Conservation (phyloP, 2,329 filamentous ascomycete genomes). For the Venturia aucupariae region DNA sequence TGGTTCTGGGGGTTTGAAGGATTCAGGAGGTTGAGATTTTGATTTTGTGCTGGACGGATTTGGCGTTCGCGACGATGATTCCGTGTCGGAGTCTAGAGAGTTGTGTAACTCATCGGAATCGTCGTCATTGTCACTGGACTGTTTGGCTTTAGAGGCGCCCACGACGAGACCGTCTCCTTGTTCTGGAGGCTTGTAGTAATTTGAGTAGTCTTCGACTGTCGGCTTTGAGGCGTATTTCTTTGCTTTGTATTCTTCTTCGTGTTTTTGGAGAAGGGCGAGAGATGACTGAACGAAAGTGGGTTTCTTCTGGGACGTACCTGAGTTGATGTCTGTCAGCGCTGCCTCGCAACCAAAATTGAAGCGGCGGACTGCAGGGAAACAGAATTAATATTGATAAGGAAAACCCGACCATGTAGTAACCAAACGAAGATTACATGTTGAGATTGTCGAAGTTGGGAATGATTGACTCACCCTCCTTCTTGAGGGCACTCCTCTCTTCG, state of each 20-base stretch:
- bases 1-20: neutral
- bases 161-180: neutral
- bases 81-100: neutral
- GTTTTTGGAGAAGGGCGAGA: conserved; percentile 23
- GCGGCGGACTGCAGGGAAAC: conserved; percentile 20
- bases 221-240: conserved; percentile 8
- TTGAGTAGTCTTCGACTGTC: conserved; percentile 2
- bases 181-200: conserved; percentile 14
- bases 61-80: neutral
- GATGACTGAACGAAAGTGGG: conserved; percentile 17
- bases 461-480: conserved; percentile 21
- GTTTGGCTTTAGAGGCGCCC: neutral
- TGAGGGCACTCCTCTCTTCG: conserved; percentile 17
- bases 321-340: conserved; percentile 24
- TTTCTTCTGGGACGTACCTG: conserved; percentile 27
- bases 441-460: neutral
- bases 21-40: neutral
- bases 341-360: conserved; percentile 26
- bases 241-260: conserved; percentile 20
- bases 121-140: neutral
- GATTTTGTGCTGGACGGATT: neutral
- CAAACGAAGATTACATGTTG: too few relatives aligned
- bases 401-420: too few relatives aligned
- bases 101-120: neutral
- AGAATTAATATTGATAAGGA: conserved; percentile 9